phyloP scores from a whole-genome alignment of 306 rosid species.

The Senna siamea region DNA sequence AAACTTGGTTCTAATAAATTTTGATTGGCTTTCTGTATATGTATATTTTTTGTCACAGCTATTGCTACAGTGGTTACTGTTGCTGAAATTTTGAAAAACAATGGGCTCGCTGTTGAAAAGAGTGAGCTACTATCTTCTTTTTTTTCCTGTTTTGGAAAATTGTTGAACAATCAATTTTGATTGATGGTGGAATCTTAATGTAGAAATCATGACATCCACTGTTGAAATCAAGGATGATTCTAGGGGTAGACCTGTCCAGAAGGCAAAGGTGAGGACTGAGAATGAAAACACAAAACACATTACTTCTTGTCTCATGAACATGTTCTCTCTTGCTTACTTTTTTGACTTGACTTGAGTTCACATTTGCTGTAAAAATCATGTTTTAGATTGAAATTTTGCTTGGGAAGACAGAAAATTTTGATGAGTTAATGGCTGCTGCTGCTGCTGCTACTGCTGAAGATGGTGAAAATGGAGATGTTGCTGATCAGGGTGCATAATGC shows the following conservation, averaged over 20 bases:
- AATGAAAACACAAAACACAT: neutral
- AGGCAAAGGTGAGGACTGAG: constrained; percentile 69
- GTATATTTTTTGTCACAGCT: constrained; percentile 47
- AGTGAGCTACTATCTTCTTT: constrained; percentile 45
- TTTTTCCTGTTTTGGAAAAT: neutral
- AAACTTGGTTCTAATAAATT: neutral
- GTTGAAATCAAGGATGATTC: constrained; percentile 82
- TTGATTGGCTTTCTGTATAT: constrained; percentile 1
- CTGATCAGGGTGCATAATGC: constrained; percentile 54
- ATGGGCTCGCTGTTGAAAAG: constrained; percentile 75
- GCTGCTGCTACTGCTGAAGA: constrained; percentile 56
- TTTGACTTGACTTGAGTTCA: constrained; percentile 3
- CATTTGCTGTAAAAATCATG: constrained; percentile 25
- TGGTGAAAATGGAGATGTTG: constrained; percentile 57
- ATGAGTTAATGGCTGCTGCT: constrained; percentile 78
- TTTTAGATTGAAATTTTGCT: constrained; percentile 77
- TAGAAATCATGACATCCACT: constrained; percentile 72
- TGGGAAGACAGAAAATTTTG: constrained; percentile 75
- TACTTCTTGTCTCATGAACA: neutral
- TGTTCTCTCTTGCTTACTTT: neutral
- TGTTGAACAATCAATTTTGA: constrained; percentile 10
- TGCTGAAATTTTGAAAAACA: constrained; percentile 84
- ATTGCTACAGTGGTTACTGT: constrained; percentile 83
- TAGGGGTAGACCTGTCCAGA: constrained; percentile 76
- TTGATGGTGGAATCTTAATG: constrained; percentile 27